These are phyloP conservation scores for Bombardia bombarda DNA, from an alignment of 495 filamentous ascomycete species.

Conservation along the genomic window DNA sequence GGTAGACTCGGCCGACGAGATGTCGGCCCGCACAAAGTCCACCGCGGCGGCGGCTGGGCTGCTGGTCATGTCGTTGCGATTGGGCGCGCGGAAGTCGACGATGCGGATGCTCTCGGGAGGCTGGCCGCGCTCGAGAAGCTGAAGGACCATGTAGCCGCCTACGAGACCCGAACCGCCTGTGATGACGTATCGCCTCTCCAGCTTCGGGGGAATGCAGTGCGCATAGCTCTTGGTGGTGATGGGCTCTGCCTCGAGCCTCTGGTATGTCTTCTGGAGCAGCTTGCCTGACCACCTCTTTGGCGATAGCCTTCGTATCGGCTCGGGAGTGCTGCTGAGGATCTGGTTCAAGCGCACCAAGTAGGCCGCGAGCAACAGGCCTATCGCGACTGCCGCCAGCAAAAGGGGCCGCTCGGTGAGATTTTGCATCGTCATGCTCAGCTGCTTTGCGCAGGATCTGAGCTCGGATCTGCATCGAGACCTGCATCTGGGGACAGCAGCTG, in stretches of 20 bases:
- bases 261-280: conserved; percentile 38
- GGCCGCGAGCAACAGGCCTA: too few species aligned
- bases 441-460: too few species aligned
- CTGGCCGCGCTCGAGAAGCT: conserved; percentile 34
- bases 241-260: conserved; percentile 30
- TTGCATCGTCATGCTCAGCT: too few species aligned
- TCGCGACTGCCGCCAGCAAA: too few species aligned
- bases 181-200: conserved; percentile 47
- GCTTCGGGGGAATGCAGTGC: conserved; percentile 42
- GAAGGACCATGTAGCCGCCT: conserved; percentile 35
- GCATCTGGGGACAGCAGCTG: too few species aligned
- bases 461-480: too few species aligned
- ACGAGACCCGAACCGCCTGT: conserved; percentile 47
- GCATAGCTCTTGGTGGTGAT: conserved; percentile 33
- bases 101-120: conserved; percentile 33
- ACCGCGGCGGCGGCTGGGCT: conserved; percentile 18
- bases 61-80: conserved; percentile 27
- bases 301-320: conserved; percentile 33
- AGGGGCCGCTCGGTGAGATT: too few species aligned
- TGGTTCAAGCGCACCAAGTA: conserved; percentile 45
- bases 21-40: conserved; percentile 34
- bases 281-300: conserved; percentile 42
- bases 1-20: conserved; percentile 28
- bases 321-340: conserved; percentile 37
- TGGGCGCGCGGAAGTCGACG: conserved; percentile 29